Conservation (phyloP, 805 yeast species). For the Sugiyamaella boreocaroliniensis region DNA sequence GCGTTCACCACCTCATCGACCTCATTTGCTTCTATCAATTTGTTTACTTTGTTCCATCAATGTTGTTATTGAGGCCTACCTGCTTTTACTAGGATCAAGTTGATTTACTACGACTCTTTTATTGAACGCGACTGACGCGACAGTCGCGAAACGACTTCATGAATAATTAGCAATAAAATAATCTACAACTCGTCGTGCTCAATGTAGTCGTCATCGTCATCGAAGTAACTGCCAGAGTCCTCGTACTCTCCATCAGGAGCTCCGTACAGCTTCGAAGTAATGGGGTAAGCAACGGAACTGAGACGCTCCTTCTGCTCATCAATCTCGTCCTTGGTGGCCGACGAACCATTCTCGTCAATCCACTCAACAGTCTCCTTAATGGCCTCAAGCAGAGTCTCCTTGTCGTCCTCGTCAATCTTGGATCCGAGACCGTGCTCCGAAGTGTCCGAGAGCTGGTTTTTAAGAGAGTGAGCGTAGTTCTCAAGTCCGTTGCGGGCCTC, state of each 20-base stretch:
- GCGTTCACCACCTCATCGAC: too few relatives aligned
- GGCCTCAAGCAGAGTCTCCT: constrained; percentile 82
- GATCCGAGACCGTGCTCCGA: constrained; percentile 59
- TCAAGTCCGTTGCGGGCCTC: constrained; percentile 85
- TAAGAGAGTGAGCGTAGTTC: constrained; percentile 78
- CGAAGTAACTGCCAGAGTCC: constrained; percentile 38
- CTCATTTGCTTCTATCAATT: too few relatives aligned
- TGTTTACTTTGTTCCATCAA: background rate
- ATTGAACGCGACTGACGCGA: background rate
- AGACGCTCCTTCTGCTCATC: constrained; percentile 85
- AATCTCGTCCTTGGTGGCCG: constrained; percentile 87
- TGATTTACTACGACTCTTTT: background rate
- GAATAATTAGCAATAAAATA: background rate
- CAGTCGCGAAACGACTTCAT: constrained; percentile 2
- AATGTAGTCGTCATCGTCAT: constrained; percentile 51
- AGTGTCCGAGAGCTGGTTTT: constrained; percentile 53
- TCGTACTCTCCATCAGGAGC: constrained; percentile 42
- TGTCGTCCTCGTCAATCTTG: constrained; percentile 83
- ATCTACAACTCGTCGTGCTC: constrained; percentile 56
- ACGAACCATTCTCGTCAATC: constrained; percentile 78
- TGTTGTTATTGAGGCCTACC: too few relatives aligned
- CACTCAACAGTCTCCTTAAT: constrained; percentile 79
- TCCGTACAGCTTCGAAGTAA: constrained; percentile 73
- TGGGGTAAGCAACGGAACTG: constrained; percentile 80
- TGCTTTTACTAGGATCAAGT: background rate